Conservation (phyloP, 805 yeast species). For the Nakazawaea wickerhamii region DNA sequence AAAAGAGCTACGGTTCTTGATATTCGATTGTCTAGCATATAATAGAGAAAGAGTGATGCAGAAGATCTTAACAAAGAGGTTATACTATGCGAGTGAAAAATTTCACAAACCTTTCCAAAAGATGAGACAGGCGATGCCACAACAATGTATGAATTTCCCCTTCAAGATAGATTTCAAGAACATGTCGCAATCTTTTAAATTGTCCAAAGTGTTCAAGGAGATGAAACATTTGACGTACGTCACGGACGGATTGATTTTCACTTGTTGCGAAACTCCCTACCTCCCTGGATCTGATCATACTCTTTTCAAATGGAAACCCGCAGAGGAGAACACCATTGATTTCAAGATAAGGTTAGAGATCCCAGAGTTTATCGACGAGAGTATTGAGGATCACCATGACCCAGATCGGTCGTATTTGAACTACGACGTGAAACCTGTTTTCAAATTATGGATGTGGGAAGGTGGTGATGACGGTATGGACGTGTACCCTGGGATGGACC, state of each 20-base stretch:
- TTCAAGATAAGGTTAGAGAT: slow-evolving; percentile 66
- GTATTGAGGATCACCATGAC: slow-evolving; percentile 58
- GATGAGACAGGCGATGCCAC: slow-evolving; percentile 64
- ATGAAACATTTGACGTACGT: slow-evolving; percentile 75
- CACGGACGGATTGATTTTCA: slow-evolving; percentile 90
- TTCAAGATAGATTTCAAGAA: slow-evolving; percentile 82
- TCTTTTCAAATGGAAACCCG: slow-evolving; percentile 94
- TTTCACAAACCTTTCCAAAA: slow-evolving; percentile 79
- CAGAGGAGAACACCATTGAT: slow-evolving; percentile 91
- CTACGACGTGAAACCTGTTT: slow-evolving; percentile 73
- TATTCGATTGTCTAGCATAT: slow-evolving; percentile 86
- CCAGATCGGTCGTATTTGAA: slow-evolving; percentile 69
- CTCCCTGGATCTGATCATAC: slow-evolving; percentile 83
- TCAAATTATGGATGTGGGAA: slow-evolving; percentile 71
- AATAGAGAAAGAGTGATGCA: slow-evolving; percentile 69
- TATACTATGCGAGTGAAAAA: slow-evolving; percentile 79
- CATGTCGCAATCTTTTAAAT: slow-evolving; percentile 79
- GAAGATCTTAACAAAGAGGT: slow-evolving; percentile 70
- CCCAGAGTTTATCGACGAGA: slow-evolving; percentile 53
- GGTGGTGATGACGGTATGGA: slow-evolving; percentile 43
- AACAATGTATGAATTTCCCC: slow-evolving; percentile 70
- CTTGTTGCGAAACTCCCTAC: slow-evolving; percentile 87
- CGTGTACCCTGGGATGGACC: slow-evolving; percentile 30
- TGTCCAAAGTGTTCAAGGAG: slow-evolving; percentile 67
- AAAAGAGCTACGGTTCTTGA: slow-evolving; percentile 70